Evolutionary conservation across 2,329 filamentous ascomycete species (phyloP).

Genomic region (Cadophora sp.): DNA sequence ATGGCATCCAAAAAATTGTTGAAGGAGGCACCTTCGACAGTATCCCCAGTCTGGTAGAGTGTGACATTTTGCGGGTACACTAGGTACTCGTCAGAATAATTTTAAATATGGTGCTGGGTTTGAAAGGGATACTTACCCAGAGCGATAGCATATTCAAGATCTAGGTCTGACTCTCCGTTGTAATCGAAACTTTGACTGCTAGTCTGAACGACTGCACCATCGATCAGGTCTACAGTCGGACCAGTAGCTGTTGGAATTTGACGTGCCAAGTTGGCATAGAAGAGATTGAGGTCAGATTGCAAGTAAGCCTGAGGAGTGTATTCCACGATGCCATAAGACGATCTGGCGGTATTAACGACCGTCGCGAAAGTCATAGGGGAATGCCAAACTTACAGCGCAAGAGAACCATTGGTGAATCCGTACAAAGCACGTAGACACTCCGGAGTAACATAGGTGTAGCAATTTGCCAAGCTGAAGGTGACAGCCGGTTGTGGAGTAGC

Average conservation of each 20-base stretch:
- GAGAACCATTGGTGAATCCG: conserved; percentile 44
- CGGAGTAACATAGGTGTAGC: conserved; percentile 25
- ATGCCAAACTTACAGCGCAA: background rate
- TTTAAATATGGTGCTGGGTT: background rate
- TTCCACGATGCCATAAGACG: background rate
- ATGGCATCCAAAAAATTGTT: conserved; percentile 26
- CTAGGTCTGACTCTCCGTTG: no score
- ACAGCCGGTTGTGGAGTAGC: conserved; percentile 17
- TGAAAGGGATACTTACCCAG: background rate
- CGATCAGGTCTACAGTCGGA: no score
- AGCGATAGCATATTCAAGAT: background rate
- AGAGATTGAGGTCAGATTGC: no score
- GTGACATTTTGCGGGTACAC: conserved; percentile 57
- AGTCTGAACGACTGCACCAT: no score
- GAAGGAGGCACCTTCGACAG: conserved; percentile 23
- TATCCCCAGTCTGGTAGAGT: conserved; percentile 37
- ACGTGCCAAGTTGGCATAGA: no score
- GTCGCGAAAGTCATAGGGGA: no score
- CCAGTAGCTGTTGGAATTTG: no score
- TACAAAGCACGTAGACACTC: conserved; percentile 31
- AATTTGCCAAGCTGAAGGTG: conserved; percentile 28
- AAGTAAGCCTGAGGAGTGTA: no score
- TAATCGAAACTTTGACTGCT: no score
- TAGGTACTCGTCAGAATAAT: conserved; percentile 38
- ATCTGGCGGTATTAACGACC: background rate